Evolutionary conservation across 305 asterid genomes (phyloP).

Genomic region (Fraxinus greggii): DNA sequence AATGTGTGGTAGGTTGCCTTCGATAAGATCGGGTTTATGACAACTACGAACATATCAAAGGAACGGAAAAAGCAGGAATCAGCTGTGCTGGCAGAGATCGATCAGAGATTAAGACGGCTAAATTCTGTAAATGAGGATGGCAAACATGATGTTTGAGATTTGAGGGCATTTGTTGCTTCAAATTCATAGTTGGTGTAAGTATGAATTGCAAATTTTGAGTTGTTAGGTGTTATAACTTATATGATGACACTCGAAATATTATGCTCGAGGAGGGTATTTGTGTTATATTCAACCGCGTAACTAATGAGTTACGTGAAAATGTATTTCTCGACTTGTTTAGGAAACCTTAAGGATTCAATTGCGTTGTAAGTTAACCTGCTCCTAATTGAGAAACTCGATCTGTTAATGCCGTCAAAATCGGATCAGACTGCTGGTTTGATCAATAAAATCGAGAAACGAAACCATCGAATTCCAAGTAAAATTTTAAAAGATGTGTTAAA

Average conservation of each 20-base stretch:
- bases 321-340: background rate
- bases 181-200: background rate
- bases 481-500: no score
- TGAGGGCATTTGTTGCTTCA: background rate
- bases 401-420: no score
- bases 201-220: background rate
- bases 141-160: constrained; percentile 22
- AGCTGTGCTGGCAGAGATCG: constrained; percentile 96
- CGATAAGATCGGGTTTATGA: constrained; percentile 80
- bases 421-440: no score
- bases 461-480: no score
- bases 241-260: background rate
- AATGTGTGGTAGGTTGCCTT: constrained; percentile 58
- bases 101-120: constrained; percentile 72
- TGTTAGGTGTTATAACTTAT: background rate
- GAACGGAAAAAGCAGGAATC: constrained; percentile 97
- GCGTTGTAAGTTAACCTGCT: background rate
- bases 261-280: background rate
- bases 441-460: no score
- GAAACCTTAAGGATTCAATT: background rate
- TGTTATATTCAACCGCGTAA: background rate
- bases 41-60: constrained; percentile 69
- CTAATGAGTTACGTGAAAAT: background rate
- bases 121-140: constrained; percentile 43
- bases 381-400: no score